These are phyloP conservation scores for Crithidia sp. DNA, from an alignment of 208 protist genomes.

Conservation along the genomic window DNA sequence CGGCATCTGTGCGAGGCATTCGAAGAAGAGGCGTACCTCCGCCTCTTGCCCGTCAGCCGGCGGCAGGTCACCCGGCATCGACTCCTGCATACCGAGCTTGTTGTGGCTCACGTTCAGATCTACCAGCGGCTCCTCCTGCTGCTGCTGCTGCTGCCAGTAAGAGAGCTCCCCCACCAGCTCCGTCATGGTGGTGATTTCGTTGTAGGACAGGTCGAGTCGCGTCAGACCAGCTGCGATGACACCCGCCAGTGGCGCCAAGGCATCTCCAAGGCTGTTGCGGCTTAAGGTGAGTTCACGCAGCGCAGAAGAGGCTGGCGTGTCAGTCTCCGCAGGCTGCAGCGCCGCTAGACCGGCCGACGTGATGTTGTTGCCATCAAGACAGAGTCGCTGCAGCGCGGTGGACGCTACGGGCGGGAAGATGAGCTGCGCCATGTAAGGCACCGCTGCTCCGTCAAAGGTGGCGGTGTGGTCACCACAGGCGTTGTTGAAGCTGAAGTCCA, in stretches of 20 bases:
- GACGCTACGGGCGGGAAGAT: background rate
- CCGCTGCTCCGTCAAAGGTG: slow-evolving; percentile 51
- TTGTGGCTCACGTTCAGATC: slow-evolving; percentile 81
- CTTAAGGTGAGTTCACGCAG: slow-evolving; percentile 71
- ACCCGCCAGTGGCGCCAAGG: slow-evolving; percentile 40
- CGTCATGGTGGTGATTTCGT: slow-evolving; percentile 49
- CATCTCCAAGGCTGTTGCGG: slow-evolving; percentile 70
- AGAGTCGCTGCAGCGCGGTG: slow-evolving; percentile 28
- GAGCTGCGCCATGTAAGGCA: slow-evolving; percentile 33
- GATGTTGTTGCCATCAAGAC: slow-evolving; percentile 77
- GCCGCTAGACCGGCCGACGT: slow-evolving; percentile 45
- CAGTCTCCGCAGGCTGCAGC: slow-evolving; percentile 39
- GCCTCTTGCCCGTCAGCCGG: slow-evolving; percentile 17
- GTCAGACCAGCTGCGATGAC: slow-evolving; percentile 48
- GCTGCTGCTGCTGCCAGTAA: too few species aligned
- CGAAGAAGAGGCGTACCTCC: slow-evolving; percentile 45
- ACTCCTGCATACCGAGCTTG: slow-evolving; percentile 61
- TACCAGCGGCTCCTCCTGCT: background rate
- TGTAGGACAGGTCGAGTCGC: slow-evolving; percentile 64
- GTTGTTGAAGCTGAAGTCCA: slow-evolving; percentile 79
- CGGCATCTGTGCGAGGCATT: slow-evolving; percentile 40
- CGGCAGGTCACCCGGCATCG: slow-evolving; percentile 2
- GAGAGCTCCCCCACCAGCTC: slow-evolving; percentile 42
- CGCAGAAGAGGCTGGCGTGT: background rate
- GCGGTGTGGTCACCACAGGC: slow-evolving; percentile 66